Evolutionary conservation across 768 basidiomycete genomes (phyloP), one percentile per base, ranked within the genome.

Genomic region (Amylocystis lapponica): DNA sequence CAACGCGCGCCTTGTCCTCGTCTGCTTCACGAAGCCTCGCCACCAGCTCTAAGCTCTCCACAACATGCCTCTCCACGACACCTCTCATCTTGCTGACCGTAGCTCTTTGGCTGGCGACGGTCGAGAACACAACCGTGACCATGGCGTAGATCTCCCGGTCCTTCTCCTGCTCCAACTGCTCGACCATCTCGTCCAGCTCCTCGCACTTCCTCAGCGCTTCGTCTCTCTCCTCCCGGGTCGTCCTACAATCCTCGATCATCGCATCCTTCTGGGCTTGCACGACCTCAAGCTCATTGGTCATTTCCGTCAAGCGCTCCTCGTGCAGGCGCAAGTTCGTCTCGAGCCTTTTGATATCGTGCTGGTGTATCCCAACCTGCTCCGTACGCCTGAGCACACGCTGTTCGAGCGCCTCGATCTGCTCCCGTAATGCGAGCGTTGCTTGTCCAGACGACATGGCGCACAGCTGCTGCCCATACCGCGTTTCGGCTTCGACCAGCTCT

Each of bases 161-260:
- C 27, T 55, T 51, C 17, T 47, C 50, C 33, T 51, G 42, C 22
- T 62, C 63, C 17, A 53, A 19, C n/a, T 50, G 59, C 56, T 82
- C 86, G 39, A 76, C 48, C 47, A 78, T 75, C 31, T 79, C 72
- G 52, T 89, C 86, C 46, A 81, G 58, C n/a, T 60, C 62, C 43
- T 89, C 88, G 21, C 74, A 59, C 46, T 65, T 67, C 41, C 57
- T 54, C 32, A 80, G 57, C 4, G 86, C 83, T 20, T 71, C 71
- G 58, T 91, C 83, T 27, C 88, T 71, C 17, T 81, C 76, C 42
- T 82, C 82, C 41, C 88, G 70, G 2, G 85, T 86, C 42, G 82
- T 79, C 4, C 81, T 81, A 53, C 88, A 90, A 56, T 91, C 88
- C 49, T 89, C 86, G 0, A 90, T 76, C 83, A 91, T 86, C 2